Conservation (phyloP, 2,329 filamentous ascomycete species). For the Esteya vermicola region DNA sequence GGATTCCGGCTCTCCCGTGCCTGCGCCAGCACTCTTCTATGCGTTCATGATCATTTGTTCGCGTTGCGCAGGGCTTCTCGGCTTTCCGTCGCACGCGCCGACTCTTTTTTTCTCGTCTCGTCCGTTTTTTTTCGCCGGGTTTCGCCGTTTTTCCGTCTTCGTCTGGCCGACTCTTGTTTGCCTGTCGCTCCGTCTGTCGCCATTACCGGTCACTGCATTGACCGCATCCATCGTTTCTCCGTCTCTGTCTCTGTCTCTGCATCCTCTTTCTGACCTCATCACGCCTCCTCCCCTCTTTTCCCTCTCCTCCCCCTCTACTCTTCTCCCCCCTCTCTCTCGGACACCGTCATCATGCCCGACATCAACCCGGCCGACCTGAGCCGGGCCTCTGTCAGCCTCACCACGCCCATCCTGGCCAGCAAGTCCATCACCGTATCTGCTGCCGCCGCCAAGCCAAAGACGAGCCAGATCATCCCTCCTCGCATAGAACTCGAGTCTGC, state of each 20-base stretch:
- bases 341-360: constrained; percentile 41
- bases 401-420: constrained; percentile 42
- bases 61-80: constrained; percentile 30
- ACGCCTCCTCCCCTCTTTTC: constrained; percentile 2
- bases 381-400: constrained; percentile 42
- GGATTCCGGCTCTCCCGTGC: constrained; percentile 26
- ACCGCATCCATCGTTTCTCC: neutral
- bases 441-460: constrained; percentile 39
- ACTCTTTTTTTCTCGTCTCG: constrained; percentile 2
- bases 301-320: neutral
- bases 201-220: neutral
- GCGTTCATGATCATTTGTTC: constrained; percentile 27
- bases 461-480: constrained; percentile 47
- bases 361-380: constrained; percentile 57
- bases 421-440: constrained; percentile 43
- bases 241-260: no score
- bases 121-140: neutral
- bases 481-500: constrained; percentile 55
- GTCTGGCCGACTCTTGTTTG: constrained; percentile 9
- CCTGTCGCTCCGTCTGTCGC: neutral
- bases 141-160: constrained; percentile 16
- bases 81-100: constrained; percentile 35
- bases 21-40: constrained; percentile 21
- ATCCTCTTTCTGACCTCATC: no score
- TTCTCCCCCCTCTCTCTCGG: neutral